Evolutionary conservation across 1,284 basidiomycete species (phyloP).

Genomic region (Rhodotorula sp.): DNA sequence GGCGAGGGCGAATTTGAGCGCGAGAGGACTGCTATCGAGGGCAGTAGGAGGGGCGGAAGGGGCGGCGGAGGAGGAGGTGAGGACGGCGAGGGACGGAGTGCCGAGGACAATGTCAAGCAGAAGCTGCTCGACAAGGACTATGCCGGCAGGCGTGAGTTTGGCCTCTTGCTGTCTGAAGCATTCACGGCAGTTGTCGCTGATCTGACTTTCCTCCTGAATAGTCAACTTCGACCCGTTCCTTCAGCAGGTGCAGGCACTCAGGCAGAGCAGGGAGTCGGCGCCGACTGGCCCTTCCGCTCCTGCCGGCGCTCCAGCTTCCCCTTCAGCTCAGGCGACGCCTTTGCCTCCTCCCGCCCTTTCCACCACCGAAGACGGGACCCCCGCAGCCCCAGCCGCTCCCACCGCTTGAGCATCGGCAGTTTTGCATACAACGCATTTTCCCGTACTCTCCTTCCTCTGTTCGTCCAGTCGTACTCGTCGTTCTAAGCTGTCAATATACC

Average conservation of each 20-base stretch:
- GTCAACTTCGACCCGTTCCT: slow-evolving; percentile 20
- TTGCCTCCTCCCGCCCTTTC: neutral
- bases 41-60: neutral
- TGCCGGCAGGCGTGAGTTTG: slow-evolving; percentile 13
- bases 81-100: neutral
- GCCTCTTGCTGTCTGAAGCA: neutral
- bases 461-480: too few species aligned
- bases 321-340: neutral
- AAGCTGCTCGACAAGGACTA: slow-evolving; percentile 29
- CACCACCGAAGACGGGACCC: too few species aligned
- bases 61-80: slow-evolving; percentile 3
- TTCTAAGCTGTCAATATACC: too few species aligned
- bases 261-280: neutral
- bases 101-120: slow-evolving; percentile 12
- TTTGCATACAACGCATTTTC: too few species aligned
- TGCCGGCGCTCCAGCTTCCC: neutral
- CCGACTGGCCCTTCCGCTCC: neutral
- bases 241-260: neutral
- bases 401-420: too few species aligned
- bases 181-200: too few species aligned
- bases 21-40: slow-evolving; percentile 1
- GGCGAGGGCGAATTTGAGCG: slow-evolving; percentile 4
- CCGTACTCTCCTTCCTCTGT: too few species aligned
- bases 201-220: neutral
- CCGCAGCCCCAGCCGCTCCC: too few species aligned